phyloP scores from a whole-genome alignment of 2,329 filamentous ascomycete species.

The Aureobasidium sp. region DNA sequence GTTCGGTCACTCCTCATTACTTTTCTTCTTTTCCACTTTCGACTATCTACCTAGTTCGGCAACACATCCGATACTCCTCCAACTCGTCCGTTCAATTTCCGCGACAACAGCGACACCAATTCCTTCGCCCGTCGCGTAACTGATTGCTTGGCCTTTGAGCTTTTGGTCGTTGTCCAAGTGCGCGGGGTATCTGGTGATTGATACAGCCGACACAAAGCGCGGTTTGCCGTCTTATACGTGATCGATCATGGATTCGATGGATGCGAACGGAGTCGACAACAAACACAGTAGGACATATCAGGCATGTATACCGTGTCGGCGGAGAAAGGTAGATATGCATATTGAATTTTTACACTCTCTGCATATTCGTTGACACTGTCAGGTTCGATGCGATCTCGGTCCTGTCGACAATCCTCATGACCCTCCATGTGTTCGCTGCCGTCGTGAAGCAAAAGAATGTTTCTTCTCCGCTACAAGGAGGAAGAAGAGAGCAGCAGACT shows the following conservation, averaged over 20 bases:
- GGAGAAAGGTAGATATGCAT: conserved; percentile 37
- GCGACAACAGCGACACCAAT: not conserved
- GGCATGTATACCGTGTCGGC: conserved; percentile 49
- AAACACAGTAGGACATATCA: conserved; percentile 27
- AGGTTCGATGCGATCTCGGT: conserved; percentile 50
- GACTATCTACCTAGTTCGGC: not conserved
- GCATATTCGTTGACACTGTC: conserved; percentile 26
- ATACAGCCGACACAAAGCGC: conserved; percentile 14
- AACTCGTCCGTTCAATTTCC: no score
- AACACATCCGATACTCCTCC: not conserved
- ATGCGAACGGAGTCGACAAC: not conserved
- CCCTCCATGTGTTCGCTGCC: conserved; percentile 87
- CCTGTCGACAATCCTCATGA: conserved; percentile 91
- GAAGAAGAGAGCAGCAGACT: conserved; percentile 69
- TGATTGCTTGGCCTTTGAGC: not conserved
- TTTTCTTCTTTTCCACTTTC: not conserved
- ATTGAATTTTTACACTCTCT: not conserved
- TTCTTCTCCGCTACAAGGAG: conserved; percentile 91
- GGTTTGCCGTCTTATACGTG: not conserved
- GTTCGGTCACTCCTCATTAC: not conserved
- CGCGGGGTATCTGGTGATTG: conserved; percentile 1
- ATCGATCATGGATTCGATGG: not conserved
- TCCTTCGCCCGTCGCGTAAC: not conserved
- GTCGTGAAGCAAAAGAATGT: conserved; percentile 92
- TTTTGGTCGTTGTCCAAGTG: not conserved